phyloP scores from a whole-genome alignment of 192 early-diverging fungal species.

The Coemansia sp. region DNA sequence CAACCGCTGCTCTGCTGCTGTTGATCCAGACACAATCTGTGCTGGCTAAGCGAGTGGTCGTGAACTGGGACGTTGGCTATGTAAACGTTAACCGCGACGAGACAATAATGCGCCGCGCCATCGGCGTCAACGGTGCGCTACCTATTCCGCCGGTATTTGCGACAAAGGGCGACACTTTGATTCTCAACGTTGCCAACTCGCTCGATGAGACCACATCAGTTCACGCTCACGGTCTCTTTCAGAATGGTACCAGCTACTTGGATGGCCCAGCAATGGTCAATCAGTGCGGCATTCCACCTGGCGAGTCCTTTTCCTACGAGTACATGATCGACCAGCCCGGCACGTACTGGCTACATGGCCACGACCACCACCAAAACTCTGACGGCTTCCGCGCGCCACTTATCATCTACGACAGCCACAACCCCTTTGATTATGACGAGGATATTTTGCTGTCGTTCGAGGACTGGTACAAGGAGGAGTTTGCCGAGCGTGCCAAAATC shows the following conservation, averaged over 20 bases:
- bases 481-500: conserved; percentile 52
- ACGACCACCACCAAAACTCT: conserved; percentile 72
- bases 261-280: conserved; percentile 73
- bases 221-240: conserved; percentile 81
- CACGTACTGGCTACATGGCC: conserved; percentile 84
- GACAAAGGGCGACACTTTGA: conserved; percentile 26
- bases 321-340: conserved; percentile 69
- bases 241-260: conserved; percentile 66
- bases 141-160: conserved; percentile 56
- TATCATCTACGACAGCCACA: conserved; percentile 62
- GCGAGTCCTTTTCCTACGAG: conserved; percentile 66
- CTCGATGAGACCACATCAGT: conserved; percentile 64
- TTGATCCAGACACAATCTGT: background rate
- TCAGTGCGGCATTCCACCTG: conserved; percentile 76
- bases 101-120: conserved; percentile 60
- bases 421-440: conserved; percentile 65
- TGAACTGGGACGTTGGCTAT: conserved; percentile 71
- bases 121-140: conserved; percentile 66
- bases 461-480: conserved; percentile 74
- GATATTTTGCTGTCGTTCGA: conserved; percentile 66
- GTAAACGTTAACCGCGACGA: conserved; percentile 68
- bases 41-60: conserved; percentile 20
- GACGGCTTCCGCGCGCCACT: conserved; percentile 77
- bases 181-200: conserved; percentile 57
- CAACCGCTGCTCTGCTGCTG: background rate